phyloP scores from a whole-genome alignment of 495 filamentous ascomycete species.

The Hyaloscypha variabilis region DNA sequence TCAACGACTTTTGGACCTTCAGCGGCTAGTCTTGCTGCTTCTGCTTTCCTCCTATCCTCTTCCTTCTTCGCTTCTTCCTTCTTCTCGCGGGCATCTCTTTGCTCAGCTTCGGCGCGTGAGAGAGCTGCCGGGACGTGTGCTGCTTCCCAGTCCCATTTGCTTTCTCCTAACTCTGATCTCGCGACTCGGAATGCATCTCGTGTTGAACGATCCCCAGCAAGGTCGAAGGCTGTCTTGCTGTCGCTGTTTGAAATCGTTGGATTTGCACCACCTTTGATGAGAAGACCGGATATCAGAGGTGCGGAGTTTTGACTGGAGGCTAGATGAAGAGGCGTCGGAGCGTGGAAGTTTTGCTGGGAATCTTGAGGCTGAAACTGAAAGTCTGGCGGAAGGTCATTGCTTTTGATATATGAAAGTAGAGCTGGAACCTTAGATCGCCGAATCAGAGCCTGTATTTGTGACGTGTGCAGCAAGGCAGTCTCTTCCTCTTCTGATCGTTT shows the following conservation, averaged over 20 bases:
- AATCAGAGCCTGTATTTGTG: slow-evolving; percentile 84
- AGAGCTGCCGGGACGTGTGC: slow-evolving; percentile 73
- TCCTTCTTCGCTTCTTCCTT: slow-evolving; percentile 51
- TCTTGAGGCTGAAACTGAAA: slow-evolving; percentile 76
- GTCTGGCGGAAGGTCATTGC: slow-evolving; percentile 65
- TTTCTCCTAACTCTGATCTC: slow-evolving; percentile 77
- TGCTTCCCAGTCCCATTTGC: slow-evolving; percentile 75
- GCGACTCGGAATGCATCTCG: slow-evolving; percentile 92
- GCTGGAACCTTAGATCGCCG: slow-evolving; percentile 89
- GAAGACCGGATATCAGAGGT: slow-evolving; percentile 72
- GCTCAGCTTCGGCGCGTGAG: slow-evolving; percentile 67
- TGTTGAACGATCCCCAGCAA: slow-evolving; percentile 83
- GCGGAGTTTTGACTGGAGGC: slow-evolving; percentile 77
- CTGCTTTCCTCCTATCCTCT: slow-evolving; percentile 64
- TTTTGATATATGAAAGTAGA: slow-evolving; percentile 78
- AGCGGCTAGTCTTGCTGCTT: slow-evolving; percentile 61
- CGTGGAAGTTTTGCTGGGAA: slow-evolving; percentile 73
- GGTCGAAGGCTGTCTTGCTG: slow-evolving; percentile 80
- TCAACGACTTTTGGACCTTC: slow-evolving; percentile 47
- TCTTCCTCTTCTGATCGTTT: slow-evolving; percentile 81
- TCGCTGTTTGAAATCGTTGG: slow-evolving; percentile 70
- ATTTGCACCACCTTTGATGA: slow-evolving; percentile 74
- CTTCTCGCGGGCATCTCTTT: slow-evolving; percentile 64
- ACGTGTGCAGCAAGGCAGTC: slow-evolving; percentile 74
- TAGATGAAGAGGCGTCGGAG: slow-evolving; percentile 84